Base-by-base conservation (phyloP, 352 stramenopile species). In the Globisporangium alternatum region DNA sequence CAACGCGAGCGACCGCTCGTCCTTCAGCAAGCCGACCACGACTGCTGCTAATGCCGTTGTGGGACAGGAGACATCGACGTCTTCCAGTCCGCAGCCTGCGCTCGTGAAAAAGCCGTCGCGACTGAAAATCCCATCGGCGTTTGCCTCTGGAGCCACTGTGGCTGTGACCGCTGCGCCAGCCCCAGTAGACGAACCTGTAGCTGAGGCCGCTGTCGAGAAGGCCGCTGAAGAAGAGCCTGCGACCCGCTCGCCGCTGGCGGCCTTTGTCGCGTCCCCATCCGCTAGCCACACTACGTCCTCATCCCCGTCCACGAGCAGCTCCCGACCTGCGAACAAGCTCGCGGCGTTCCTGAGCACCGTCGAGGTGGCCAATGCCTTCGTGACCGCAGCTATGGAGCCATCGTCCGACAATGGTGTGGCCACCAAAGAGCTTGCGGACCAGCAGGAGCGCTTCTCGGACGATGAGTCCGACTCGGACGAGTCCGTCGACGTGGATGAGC, bases 261-360 rank as follows among this genome's bases (percentile, higher is more conserved):
- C 44, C 6, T 56, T 64, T 19, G 21, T 56, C 21, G 30, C 35
- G 31, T 58, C 52, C 19, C 51, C 51, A 2, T 57, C 43, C 3
- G 25, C 41, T 19, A 53, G 25, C 8, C 44, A 22, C 21, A 54
- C 55, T 33, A 21, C 21, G 12, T 54, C 60, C 4, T n/a, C 43
- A 21, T n/a, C 19, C 17, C 19, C 43, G 17, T 48, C 37, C 37
- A 13, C 37, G 37, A 28, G 25, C 17, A 31, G 45, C 48, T 17
- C 52, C 1, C 49, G 52, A 25, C 43, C 62, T 5, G 35, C 62
- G 57, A 88, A 81, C 2, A 88, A 83, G 59, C 65, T 92, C 2
- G 78, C 83, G 6, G 78, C 78, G 6, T 92, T 92, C 61, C 54
- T 92, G 39, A 92, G 61, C 63, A 86, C 71, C 10, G 83, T 92